Evolutionary conservation across 129 eudicot genomes (phyloP).

Genomic region (Rutidosis leptorrhynchoides): DNA sequence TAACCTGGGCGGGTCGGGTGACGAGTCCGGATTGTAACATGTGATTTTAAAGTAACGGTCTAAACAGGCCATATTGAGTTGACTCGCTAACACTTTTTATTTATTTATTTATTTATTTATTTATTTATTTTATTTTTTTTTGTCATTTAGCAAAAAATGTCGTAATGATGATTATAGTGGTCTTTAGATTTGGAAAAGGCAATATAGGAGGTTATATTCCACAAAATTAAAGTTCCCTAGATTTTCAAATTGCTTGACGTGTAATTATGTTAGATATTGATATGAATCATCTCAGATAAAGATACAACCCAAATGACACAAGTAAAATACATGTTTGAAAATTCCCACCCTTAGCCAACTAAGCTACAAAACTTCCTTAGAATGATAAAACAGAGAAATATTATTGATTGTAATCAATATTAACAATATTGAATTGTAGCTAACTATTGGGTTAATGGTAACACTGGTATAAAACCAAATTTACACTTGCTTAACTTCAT

Average conservation of each 20-base stretch:
- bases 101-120: too few species aligned
- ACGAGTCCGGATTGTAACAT: background rate
- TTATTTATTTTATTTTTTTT: too few species aligned
- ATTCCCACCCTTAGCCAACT: background rate
- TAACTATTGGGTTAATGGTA: background rate
- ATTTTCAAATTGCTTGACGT: background rate
- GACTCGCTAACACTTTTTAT: background rate
- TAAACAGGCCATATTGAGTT: background rate
- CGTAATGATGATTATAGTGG: too few species aligned
- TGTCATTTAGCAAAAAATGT: too few species aligned
- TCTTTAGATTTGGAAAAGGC: too few species aligned
- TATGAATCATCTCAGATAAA: background rate
- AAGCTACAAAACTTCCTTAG: background rate
- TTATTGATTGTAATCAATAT: background rate
- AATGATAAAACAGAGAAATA: background rate
- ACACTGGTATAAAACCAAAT: background rate
- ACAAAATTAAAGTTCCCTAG: background rate
- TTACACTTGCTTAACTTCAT: background rate
- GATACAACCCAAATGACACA: background rate
- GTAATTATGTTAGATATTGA: background rate
- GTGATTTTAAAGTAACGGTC: background rate
- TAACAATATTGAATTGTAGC: slow-evolving; percentile 3
- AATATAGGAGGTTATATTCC: background rate
- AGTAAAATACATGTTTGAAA: background rate
- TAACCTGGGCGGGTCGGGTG: background rate